These are phyloP conservation scores for Lactifluus subvellereus DNA, from an alignment of 768 basidiomycete species.

Conservation along the genomic window DNA sequence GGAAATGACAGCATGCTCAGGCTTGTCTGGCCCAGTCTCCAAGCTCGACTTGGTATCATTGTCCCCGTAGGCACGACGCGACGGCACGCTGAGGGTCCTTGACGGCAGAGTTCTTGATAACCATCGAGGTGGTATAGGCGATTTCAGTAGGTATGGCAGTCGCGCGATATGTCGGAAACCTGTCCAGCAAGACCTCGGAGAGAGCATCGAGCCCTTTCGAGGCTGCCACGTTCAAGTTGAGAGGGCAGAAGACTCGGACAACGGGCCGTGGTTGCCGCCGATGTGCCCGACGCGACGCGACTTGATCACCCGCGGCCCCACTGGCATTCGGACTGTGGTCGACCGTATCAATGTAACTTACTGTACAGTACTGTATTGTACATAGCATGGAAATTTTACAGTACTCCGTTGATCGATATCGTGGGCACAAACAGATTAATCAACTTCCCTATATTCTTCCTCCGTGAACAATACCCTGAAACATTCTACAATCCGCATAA, in stretches of 20 bases:
- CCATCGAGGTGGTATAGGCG: neutral
- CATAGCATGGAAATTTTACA: neutral
- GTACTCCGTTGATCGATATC: neutral
- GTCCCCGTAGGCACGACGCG: neutral
- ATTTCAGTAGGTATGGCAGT: neutral
- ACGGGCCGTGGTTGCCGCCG: constrained; percentile 4
- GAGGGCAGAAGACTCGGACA: too few relatives aligned
- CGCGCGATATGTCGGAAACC: neutral
- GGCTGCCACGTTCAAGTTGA: neutral
- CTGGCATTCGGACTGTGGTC: too few relatives aligned
- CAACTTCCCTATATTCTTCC: neutral
- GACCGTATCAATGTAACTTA: neutral
- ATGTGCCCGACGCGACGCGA: neutral
- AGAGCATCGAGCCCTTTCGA: neutral
- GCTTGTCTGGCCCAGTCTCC: constrained; percentile 11
- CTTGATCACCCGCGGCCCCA: too few relatives aligned
- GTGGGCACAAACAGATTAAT: neutral
- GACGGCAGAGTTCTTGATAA: neutral
- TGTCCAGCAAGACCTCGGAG: neutral
- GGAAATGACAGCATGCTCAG: constrained; percentile 86
- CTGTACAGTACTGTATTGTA: neutral
- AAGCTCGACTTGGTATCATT: neutral
- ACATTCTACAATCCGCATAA: neutral
- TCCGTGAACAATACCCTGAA: neutral
- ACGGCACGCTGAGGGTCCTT: neutral